phyloP scores from a whole-genome alignment of 2,329 filamentous ascomycete species.

The Tolypocladium ophioglossoides region DNA sequence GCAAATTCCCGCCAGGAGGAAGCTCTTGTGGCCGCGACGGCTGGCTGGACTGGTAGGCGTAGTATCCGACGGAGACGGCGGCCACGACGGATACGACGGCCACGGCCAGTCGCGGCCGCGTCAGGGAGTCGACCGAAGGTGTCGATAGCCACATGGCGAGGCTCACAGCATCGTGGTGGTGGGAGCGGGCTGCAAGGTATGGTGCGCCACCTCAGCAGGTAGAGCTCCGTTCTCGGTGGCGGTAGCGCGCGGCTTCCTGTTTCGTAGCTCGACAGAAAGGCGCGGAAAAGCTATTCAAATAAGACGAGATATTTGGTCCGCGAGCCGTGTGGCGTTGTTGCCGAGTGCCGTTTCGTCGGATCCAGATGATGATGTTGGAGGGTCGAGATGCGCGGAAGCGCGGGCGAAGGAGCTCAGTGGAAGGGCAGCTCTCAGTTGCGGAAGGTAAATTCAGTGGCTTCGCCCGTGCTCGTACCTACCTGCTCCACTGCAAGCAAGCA shows the following conservation, averaged over 20 bases:
- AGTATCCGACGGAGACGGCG: slow-evolving; percentile 46
- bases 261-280: background rate
- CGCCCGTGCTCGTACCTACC: background rate
- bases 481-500: background rate
- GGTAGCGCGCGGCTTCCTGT: background rate
- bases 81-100: slow-evolving; percentile 44
- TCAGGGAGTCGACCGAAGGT: slow-evolving; percentile 41
- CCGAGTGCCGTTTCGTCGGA: background rate
- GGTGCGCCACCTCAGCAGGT: background rate
- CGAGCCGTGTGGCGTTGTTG: background rate
- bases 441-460: background rate
- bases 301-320: background rate
- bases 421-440: background rate
- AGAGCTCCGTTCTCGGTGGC: background rate
- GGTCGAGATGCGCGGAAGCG: background rate
- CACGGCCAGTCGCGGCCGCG: slow-evolving; percentile 43
- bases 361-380: background rate
- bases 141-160: slow-evolving; percentile 37
- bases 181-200: background rate
- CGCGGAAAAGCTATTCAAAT: background rate
- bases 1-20: slow-evolving; percentile 31
- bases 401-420: background rate
- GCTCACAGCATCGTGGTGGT: slow-evolving; percentile 20
- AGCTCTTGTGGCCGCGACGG: slow-evolving; percentile 11
- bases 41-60: slow-evolving; percentile 36